These are phyloP conservation scores for Fusarium burgessii DNA, from an alignment of 2,329 filamentous ascomycete genomes.

Conservation along the genomic window DNA sequence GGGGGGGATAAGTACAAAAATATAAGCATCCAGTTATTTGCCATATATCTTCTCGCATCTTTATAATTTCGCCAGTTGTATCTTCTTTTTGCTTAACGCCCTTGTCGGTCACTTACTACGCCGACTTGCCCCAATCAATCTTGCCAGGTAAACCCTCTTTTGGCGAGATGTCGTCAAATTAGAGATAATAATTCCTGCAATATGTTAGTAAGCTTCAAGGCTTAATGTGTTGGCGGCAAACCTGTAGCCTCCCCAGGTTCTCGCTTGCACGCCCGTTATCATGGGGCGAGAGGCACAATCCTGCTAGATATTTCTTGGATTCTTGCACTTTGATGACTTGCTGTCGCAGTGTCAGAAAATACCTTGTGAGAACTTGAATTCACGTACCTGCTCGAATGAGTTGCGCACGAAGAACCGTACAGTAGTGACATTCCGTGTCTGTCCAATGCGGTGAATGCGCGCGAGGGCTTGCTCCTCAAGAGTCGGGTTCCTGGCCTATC, in stretches of 20 bases:
- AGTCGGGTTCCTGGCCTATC: conserved; percentile 55
- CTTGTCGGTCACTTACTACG: no score
- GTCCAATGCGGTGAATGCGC: conserved; percentile 55
- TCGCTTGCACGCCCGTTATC: conserved; percentile 18
- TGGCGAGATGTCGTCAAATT: no score
- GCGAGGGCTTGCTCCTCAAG: conserved; percentile 60
- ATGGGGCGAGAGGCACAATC: conserved; percentile 28
- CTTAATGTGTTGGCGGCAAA: background rate
- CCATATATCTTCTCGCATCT: no score
- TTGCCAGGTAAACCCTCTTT: no score
- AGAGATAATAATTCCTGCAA: no score
- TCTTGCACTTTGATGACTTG: conserved; percentile 40
- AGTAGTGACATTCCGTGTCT: conserved; percentile 54
- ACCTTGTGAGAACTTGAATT: rapidly evolving
- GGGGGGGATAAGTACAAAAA: no score
- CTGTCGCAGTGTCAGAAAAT: background rate
- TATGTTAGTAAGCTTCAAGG: background rate
- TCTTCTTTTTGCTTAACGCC: no score
- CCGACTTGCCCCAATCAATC: no score
- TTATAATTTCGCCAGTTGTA: no score
- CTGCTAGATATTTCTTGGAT: conserved; percentile 40
- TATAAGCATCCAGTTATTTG: no score
- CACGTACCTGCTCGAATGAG: conserved; percentile 53
- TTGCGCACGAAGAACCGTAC: conserved; percentile 55
- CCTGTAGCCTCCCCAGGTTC: conserved; percentile 22